Evolutionary conservation across 495 filamentous ascomycete species (phyloP), one percentile per base, ranked within the genome.

Genomic region (Penicillium simplicissimum): DNA sequence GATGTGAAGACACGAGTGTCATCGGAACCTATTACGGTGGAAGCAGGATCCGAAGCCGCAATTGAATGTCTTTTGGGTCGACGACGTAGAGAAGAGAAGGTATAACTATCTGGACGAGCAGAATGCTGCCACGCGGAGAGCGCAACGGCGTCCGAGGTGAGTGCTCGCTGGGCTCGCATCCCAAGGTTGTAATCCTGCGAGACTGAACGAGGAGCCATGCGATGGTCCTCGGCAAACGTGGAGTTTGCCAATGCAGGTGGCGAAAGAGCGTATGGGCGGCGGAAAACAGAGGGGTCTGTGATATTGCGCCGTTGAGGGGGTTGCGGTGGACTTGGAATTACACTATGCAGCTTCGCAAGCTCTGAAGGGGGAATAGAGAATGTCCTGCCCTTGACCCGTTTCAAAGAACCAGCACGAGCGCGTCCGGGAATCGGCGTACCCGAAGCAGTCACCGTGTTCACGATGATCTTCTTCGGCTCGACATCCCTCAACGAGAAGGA

Each of bases 1-100:
- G 87, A 92, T 11, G 82, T 81, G 59, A 91, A 88, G 17, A 87
- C 87, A 56, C 89, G 87, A 43, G 85, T 85, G 64, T 95, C 89
- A 62, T 98, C 94, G 19, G 93, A 97, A 36, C 91, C 90, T 37
- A 90, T 85, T 25, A 93, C 73, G 2, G 92, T 96, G 7, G 90
- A 94, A 13, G 90, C 83, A 47, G 87, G 89, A 63, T 96, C 92
- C 23, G 90, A 89, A 48, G 74, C 70, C 4, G 77, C 75, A 31
- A 79, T 74, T 8, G 81, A 84, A 56, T 78, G 74, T 47, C 80
- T 74, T 57, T 82, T 80, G 19, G 71, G 71, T 31, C 71, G 68
- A 38, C 68, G 76, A 15, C 76, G 75, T 8, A 75, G 60, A 52
- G 76, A 79, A 11, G 67, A 60, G 52, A 66, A 64, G 14, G 45